Conservation (phyloP, 2,329 filamentous ascomycete genomes). For the Alternaria longipes region DNA sequence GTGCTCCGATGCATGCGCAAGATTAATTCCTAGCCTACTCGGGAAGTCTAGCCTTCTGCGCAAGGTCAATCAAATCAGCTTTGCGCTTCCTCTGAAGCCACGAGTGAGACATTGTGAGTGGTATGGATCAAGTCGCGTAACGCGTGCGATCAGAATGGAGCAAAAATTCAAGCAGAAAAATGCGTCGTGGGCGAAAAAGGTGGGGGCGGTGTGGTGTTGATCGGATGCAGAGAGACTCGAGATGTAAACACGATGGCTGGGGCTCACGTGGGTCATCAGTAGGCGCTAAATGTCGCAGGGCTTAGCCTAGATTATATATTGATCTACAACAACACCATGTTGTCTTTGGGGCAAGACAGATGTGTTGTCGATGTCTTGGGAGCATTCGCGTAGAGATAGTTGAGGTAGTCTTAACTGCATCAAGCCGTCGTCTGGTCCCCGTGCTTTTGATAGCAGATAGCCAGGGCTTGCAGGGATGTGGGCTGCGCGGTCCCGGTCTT, state of each 20-base stretch:
- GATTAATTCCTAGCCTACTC: conserved; percentile 63
- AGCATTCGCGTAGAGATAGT: not conserved
- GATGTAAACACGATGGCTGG: conserved; percentile 38
- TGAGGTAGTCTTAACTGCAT: conserved; percentile 1
- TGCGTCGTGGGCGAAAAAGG: conserved; percentile 24
- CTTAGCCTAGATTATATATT: not conserved
- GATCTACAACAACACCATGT: conserved; percentile 8
- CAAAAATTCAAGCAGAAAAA: conserved; percentile 24
- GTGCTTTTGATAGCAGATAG: conserved; percentile 21
- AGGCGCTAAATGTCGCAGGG: conserved; percentile 22
- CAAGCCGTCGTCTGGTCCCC: conserved; percentile 28
- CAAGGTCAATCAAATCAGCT: conserved; percentile 77
- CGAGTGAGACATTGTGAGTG: conserved; percentile 67
- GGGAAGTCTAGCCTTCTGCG: conserved; percentile 73
- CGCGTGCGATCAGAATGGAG: conserved; percentile 56
- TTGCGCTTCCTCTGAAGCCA: conserved; percentile 87
- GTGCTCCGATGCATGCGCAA: conserved; percentile 3
- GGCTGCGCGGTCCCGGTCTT: conserved; percentile 34
- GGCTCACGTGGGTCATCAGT: conserved; percentile 27
- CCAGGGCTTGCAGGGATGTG: conserved; percentile 11
- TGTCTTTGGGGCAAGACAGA: conserved; percentile 1
- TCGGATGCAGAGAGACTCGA: conserved; percentile 26
- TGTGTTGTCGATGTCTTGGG: not conserved
- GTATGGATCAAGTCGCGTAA: conserved; percentile 56
- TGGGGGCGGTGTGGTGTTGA: conserved; percentile 34